A percentile compares a stretch with the other conserved stretches of the same genome.
Evolutionary conservation across 2,329 filamentous ascomycete species (phyloP).

Genomic region (Microdochium bolleyi): DNA sequence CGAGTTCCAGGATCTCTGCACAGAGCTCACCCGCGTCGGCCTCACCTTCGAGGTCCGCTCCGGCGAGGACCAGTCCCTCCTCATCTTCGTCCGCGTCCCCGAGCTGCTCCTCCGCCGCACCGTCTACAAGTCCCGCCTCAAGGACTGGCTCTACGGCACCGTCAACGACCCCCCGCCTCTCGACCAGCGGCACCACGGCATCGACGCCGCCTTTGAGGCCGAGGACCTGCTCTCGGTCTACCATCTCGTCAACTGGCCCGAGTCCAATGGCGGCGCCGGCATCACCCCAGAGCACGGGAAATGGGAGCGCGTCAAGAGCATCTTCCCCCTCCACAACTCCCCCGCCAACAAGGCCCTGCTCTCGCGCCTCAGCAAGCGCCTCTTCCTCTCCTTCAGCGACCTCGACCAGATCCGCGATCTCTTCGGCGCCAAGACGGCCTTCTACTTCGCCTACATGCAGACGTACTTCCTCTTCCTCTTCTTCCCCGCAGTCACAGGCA

Average conservation of each 20-base stretch:
- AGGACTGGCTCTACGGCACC: slow-evolving; percentile 69
- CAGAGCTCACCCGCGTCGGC: slow-evolving; percentile 53
- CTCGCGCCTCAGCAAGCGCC: slow-evolving; percentile 43
- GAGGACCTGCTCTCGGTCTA: slow-evolving; percentile 66
- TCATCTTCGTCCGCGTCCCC: slow-evolving; percentile 60
- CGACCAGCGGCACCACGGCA: slow-evolving; percentile 33
- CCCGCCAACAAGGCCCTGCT: slow-evolving; percentile 47
- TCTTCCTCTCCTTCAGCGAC: slow-evolving; percentile 40
- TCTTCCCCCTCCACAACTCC: slow-evolving; percentile 57
- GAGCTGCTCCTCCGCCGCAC: slow-evolving; percentile 55
- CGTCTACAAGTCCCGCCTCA: slow-evolving; percentile 64
- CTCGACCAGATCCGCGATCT: slow-evolving; percentile 54
- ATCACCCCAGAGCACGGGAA: slow-evolving; percentile 49
- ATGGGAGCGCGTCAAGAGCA: slow-evolving; percentile 48
- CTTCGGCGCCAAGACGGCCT: slow-evolving; percentile 62
- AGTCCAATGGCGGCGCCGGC: slow-evolving; percentile 51
- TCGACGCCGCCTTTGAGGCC: slow-evolving; percentile 42
- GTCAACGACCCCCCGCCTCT: slow-evolving; percentile 53
- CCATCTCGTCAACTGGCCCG: slow-evolving; percentile 54
- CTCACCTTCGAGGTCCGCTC: slow-evolving; percentile 65
- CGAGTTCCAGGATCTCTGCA: slow-evolving; percentile 49
- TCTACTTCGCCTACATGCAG: slow-evolving; percentile 79
- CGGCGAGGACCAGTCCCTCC: slow-evolving; percentile 57
- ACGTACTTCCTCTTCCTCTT: slow-evolving; percentile 64
- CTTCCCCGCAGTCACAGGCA: slow-evolving; percentile 61